Percentiles rank a stretch among this genome's conserved stretches.
Evolutionary conservation across 2,329 filamentous ascomycete species (phyloP).

Genomic region (Aspergillus udagawae): DNA sequence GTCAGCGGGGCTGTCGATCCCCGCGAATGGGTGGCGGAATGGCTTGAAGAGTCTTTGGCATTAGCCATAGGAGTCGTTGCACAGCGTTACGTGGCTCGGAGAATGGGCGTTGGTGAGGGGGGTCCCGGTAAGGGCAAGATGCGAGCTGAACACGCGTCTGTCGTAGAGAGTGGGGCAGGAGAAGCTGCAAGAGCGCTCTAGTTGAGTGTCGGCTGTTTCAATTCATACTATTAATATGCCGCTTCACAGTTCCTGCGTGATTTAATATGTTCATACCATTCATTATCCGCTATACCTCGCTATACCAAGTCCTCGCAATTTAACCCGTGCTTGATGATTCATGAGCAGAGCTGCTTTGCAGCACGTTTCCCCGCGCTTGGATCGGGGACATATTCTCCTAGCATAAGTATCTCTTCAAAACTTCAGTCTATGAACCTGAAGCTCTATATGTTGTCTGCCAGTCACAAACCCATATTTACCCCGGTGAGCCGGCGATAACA

Average conservation of each 20-base stretch:
- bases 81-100: slow-evolving; percentile 86
- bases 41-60: slow-evolving; percentile 83
- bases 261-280: slow-evolving; percentile 5
- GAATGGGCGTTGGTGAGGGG: slow-evolving; percentile 94
- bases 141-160: slow-evolving; percentile 49
- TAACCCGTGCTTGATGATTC: background rate
- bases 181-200: slow-evolving; percentile 56
- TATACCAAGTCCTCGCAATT: background rate
- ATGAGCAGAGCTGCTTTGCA: background rate
- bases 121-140: slow-evolving; percentile 55
- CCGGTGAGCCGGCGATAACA: too few relatives aligned
- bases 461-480: too few relatives aligned
- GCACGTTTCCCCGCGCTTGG: too few relatives aligned
- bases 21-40: slow-evolving; percentile 94
- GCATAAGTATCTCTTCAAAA: too few relatives aligned
- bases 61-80: slow-evolving; percentile 81
- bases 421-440: too few relatives aligned
- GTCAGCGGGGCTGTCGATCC: slow-evolving; percentile 74
- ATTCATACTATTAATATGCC: background rate
- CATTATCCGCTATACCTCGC: background rate
- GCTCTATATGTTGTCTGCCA: too few relatives aligned
- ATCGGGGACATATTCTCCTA: too few relatives aligned
- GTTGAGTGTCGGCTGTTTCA: slow-evolving; percentile 11
- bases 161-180: slow-evolving; percentile 56
- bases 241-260: background rate